A percentile compares a stretch with the other conserved stretches of the same genome.
These are phyloP conservation scores for Dysphania ambrosioides DNA, from an alignment of 148 eudicot species.

Conservation along the genomic window DNA sequence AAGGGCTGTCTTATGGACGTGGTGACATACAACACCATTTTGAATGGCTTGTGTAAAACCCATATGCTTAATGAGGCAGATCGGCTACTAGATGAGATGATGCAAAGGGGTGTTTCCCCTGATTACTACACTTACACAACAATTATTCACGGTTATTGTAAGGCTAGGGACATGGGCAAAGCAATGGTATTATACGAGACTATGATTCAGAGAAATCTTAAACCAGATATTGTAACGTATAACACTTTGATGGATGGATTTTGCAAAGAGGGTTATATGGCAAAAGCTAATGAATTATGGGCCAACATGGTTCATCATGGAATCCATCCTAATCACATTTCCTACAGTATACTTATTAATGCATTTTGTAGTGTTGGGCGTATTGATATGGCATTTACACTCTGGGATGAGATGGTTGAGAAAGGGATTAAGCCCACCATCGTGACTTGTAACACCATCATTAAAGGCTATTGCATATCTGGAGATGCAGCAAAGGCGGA, in stretches of 20 bases:
- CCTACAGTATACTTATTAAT: conserved; percentile 61
- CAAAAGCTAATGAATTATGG: conserved; percentile 51
- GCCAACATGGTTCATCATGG: conserved; percentile 45
- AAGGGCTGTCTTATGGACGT: conserved; percentile 71
- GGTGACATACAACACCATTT: conserved; percentile 71
- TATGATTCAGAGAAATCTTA: conserved; percentile 66
- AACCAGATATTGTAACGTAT: conserved; percentile 71
- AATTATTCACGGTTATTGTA: conserved; percentile 69
- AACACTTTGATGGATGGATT: conserved; percentile 76
- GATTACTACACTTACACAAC: conserved; percentile 68
- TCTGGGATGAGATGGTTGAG: conserved; percentile 80
- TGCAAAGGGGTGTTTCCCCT: conserved; percentile 58
- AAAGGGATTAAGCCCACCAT: conserved; percentile 60
- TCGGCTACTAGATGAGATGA: conserved; percentile 65
- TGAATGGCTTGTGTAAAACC: conserved; percentile 70
- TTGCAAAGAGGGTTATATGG: conserved; percentile 69
- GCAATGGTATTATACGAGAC: conserved; percentile 49
- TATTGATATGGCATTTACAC: conserved; percentile 49
- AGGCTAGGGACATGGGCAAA: conserved; percentile 43
- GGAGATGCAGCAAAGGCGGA: conserved; percentile 48
- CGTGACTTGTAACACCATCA: conserved; percentile 59
- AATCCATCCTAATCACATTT: conserved; percentile 53
- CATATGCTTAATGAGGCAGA: conserved; percentile 61
- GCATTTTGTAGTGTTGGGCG: conserved; percentile 49
- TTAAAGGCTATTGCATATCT: conserved; percentile 68